Evolutionary conservation across 225 moss, liverwort and hornwort species (phyloP).

Genomic region (Anthoceros angustus): DNA sequence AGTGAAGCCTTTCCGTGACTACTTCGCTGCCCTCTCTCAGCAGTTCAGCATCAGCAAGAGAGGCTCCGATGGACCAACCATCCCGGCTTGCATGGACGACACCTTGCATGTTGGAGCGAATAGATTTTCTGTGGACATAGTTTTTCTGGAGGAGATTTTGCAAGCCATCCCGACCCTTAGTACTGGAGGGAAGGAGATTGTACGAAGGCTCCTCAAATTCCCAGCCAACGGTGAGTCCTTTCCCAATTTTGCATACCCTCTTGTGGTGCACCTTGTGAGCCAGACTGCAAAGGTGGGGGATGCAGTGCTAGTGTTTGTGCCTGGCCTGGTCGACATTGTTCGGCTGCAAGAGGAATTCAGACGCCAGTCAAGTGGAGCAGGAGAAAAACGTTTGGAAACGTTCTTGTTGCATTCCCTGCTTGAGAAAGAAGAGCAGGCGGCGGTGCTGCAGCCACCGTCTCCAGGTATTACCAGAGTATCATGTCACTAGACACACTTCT

Average conservation of each 20-base stretch:
- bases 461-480: constrained; percentile 3
- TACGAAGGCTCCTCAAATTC: constrained; percentile 7
- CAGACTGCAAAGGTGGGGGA: constrained; percentile 10
- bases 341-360: constrained; percentile 12
- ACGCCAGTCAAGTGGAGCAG: background rate
- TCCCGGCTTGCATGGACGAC: background rate
- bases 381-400: background rate
- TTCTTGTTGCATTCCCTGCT: constrained; percentile 11
- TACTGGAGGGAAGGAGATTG: constrained; percentile 8
- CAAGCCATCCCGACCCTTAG: constrained; percentile 7
- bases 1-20: constrained; percentile 11
- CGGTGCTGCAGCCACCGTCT: background rate
- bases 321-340: constrained; percentile 6
- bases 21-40: background rate
- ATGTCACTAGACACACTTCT: too few species aligned
- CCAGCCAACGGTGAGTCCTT: constrained; percentile 9
- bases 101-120: constrained; percentile 9
- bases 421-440: constrained; percentile 9
- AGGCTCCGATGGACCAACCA: background rate
- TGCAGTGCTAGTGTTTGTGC: constrained; percentile 13
- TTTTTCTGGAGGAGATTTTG: constrained; percentile 15
- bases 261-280: constrained; percentile 13
- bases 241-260: constrained; percentile 9
- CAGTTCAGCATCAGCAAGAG: background rate
- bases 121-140: constrained; percentile 10